A percentile compares a stretch with the other conserved stretches of the same genome.
Evolutionary conservation across 225 moss, liverwort and hornwort genomes (phyloP).

Genomic region (Asterella californica): DNA sequence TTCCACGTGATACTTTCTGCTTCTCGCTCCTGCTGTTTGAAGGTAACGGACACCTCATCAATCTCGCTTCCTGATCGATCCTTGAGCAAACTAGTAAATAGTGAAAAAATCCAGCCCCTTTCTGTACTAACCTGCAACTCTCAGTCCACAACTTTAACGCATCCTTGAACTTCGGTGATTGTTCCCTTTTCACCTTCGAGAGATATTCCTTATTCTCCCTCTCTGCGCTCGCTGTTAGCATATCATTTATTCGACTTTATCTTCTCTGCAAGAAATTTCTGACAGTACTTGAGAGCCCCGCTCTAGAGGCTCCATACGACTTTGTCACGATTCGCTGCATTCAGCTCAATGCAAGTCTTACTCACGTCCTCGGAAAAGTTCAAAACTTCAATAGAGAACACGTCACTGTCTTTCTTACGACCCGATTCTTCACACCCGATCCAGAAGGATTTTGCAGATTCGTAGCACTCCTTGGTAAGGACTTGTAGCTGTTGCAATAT

Average conservation of each 20-base stretch:
- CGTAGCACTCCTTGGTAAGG: background rate
- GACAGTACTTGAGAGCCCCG: background rate
- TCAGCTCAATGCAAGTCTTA: background rate
- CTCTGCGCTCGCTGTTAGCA: background rate
- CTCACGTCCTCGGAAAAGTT: background rate
- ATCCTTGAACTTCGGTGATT: background rate
- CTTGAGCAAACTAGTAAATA: too few species aligned
- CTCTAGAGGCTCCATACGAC: constrained; percentile 1
- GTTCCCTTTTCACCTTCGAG: background rate
- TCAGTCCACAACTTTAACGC: background rate
- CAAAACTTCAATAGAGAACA: too few species aligned
- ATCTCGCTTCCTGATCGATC: too few species aligned
- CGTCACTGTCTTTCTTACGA: too few species aligned
- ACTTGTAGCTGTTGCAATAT: background rate
- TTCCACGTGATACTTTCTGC: constrained; percentile 34
- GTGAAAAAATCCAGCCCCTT: background rate
- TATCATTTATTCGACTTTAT: background rate
- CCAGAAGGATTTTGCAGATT: background rate
- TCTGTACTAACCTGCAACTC: background rate
- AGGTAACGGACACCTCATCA: background rate
- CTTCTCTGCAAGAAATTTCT: background rate
- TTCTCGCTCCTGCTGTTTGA: constrained; percentile 1
- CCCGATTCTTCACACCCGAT: background rate
- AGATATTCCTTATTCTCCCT: constrained; percentile 4
- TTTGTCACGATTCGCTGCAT: background rate